These are phyloP conservation scores for Tylopilus subfusipes DNA, from an alignment of 768 basidiomycete genomes.

Conservation along the genomic window DNA sequence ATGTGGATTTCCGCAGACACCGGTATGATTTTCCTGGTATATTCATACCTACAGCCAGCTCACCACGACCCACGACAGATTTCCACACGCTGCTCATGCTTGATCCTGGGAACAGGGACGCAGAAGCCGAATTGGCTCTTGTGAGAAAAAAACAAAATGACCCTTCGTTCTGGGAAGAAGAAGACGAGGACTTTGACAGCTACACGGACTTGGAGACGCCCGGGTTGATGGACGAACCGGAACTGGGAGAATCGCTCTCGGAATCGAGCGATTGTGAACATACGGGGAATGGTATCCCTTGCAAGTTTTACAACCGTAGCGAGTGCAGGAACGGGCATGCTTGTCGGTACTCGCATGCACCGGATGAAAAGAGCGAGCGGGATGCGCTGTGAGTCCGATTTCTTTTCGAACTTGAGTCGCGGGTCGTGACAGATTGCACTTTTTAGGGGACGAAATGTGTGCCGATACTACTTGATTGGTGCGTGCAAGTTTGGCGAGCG, in stretches of 20 bases:
- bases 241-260: constrained; percentile 40
- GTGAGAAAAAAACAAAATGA: background rate
- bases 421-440: background rate
- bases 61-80: constrained; percentile 18
- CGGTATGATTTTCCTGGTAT: constrained; percentile 15
- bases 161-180: background rate
- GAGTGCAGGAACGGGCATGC: constrained; percentile 41
- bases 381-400: constrained; percentile 46
- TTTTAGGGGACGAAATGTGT: constrained; percentile 52
- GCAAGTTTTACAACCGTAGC: constrained; percentile 54
- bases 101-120: constrained; percentile 26
- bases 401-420: too few relatives aligned
- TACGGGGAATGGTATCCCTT: constrained; percentile 48
- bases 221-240: constrained; percentile 24
- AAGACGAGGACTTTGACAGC: background rate
- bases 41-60: background rate
- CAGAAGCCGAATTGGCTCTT: constrained; percentile 14
- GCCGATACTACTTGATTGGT: constrained; percentile 39
- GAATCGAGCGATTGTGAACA: constrained; percentile 56
- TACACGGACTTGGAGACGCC: constrained; percentile 19
- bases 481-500: constrained; percentile 38
- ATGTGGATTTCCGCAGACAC: constrained; percentile 16
- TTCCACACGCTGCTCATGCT: constrained; percentile 23
- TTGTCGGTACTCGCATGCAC: constrained; percentile 52
- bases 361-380: constrained; percentile 51